These are phyloP conservation scores for Silene uniflora DNA, from an alignment of 148 eudicot genomes.

Conservation along the genomic window DNA sequence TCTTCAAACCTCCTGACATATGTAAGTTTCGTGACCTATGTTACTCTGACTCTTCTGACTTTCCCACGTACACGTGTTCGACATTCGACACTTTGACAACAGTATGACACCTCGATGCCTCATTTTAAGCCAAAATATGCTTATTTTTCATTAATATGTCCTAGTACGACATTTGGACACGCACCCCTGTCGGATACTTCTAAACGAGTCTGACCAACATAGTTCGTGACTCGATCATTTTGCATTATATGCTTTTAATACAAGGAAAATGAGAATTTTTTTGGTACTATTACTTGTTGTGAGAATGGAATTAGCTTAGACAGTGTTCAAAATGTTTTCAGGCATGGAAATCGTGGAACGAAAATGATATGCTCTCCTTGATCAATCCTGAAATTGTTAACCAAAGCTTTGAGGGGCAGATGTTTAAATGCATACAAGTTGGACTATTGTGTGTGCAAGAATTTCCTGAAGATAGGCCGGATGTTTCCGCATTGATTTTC, in stretches of 20 bases:
- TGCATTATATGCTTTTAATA: background rate
- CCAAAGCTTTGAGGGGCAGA: constrained; percentile 5
- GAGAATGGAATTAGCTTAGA: background rate
- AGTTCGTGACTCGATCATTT: background rate
- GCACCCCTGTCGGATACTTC: too few species aligned
- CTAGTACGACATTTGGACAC: too few species aligned
- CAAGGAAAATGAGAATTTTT: background rate
- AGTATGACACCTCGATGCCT: too few species aligned
- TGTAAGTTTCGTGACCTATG: constrained; percentile 30
- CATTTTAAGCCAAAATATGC: too few species aligned
- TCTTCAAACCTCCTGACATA: constrained; percentile 22
- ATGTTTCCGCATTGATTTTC: constrained; percentile 22
- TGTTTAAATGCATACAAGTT: constrained; percentile 20
- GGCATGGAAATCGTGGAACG: constrained; percentile 36
- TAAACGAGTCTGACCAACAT: too few species aligned
- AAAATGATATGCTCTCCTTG: constrained; percentile 7
- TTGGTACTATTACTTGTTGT: background rate
- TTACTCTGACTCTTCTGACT: too few species aligned
- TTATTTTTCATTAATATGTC: too few species aligned
- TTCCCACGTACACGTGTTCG: too few species aligned
- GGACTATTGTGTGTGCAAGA: constrained; percentile 28
- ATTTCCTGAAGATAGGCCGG: constrained; percentile 20
- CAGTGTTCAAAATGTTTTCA: background rate
- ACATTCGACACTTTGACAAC: too few species aligned
- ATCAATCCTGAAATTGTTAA: constrained; percentile 1